Evolutionary conservation across 2,329 filamentous ascomycete genomes (phyloP).

Genomic region (Aspergillus oerlinghausenensis): DNA sequence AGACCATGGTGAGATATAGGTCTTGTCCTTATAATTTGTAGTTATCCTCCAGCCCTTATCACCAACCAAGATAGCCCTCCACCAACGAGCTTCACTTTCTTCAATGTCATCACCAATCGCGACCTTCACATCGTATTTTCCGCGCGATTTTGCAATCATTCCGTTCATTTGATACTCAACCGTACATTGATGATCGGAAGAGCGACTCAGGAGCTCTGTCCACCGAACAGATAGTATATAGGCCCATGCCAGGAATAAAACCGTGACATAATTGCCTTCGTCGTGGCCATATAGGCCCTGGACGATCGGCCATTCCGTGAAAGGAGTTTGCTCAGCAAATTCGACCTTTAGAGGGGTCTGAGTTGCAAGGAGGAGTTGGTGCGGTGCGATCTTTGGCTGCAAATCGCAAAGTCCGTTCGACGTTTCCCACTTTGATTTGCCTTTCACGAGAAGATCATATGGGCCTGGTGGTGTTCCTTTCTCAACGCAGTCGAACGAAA

Average conservation of each 20-base stretch:
- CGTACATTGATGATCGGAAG: constrained; percentile 13
- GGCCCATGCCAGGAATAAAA: constrained; percentile 21
- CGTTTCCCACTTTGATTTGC: constrained; percentile 17
- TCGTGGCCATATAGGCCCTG: constrained; percentile 15
- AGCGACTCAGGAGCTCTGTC: constrained; percentile 18
- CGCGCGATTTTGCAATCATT: not conserved
- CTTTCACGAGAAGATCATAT: constrained; percentile 12
- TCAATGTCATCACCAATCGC: constrained; percentile 10
- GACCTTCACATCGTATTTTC: constrained; percentile 1
- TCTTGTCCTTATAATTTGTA: constrained; percentile 13
- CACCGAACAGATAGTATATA: constrained; percentile 22
- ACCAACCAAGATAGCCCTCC: constrained; percentile 11
- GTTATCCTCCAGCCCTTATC: constrained; percentile 11
- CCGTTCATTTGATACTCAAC: constrained; percentile 2
- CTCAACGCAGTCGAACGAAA: constrained; percentile 15
- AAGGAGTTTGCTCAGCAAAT: constrained; percentile 13
- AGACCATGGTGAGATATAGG: constrained; percentile 19
- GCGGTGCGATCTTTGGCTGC: constrained; percentile 11
- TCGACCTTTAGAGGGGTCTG: constrained; percentile 6
- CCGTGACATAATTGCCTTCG: constrained; percentile 17
- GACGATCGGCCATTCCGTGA: constrained; percentile 16
- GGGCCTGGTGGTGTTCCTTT: constrained; percentile 6
- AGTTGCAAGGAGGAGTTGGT: constrained; percentile 12
- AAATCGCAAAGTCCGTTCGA: constrained; percentile 12
- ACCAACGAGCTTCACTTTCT: constrained; percentile 15